Percentiles rank a stretch among this genome's conserved stretches.
Conservation (phyloP, 108 stramenopile species). For the Pinguiococcus pyrenoidosus region DNA sequence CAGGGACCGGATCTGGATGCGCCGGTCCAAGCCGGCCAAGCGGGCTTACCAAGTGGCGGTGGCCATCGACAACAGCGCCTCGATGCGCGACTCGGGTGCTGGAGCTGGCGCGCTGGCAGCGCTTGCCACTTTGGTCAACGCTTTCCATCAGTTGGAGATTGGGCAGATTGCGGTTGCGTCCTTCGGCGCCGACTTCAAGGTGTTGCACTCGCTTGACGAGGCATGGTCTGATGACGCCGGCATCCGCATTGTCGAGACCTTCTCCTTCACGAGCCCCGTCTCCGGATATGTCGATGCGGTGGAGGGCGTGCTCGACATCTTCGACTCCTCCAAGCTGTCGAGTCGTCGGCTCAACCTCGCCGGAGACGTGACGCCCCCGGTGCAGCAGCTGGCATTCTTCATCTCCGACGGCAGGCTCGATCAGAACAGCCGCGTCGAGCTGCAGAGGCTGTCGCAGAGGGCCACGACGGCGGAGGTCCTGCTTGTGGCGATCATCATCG, state of each 20-base stretch:
- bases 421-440: slow-evolving; percentile 60
- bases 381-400: slow-evolving; percentile 67
- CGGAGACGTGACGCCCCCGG: not conserved
- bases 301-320: not conserved
- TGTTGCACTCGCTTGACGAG: not conserved
- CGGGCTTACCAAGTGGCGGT: slow-evolving; percentile 84
- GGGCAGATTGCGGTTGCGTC: slow-evolving; percentile 83
- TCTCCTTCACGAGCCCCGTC: slow-evolving; percentile 1
- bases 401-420: slow-evolving; percentile 91
- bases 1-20: slow-evolving; percentile 98
- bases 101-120: slow-evolving; percentile 76
- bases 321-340: no score
- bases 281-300: slow-evolving; percentile 1
- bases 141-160: slow-evolving; percentile 85
- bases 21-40: slow-evolving; percentile 94
- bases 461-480: slow-evolving; percentile 76
- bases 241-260: slow-evolving; percentile 10
- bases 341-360: not conserved
- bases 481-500: slow-evolving; percentile 83
- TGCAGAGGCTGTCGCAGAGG: slow-evolving; percentile 68
- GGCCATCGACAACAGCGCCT: slow-evolving; percentile 90
- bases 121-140: slow-evolving; percentile 70
- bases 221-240: slow-evolving; percentile 5
- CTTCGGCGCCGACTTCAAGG: slow-evolving; percentile 57
- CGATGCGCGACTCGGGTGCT: slow-evolving; percentile 79